These are phyloP conservation scores for Luzula sylvatica DNA, from an alignment of 176 grass and related monocot species.

Conservation along the genomic window DNA sequence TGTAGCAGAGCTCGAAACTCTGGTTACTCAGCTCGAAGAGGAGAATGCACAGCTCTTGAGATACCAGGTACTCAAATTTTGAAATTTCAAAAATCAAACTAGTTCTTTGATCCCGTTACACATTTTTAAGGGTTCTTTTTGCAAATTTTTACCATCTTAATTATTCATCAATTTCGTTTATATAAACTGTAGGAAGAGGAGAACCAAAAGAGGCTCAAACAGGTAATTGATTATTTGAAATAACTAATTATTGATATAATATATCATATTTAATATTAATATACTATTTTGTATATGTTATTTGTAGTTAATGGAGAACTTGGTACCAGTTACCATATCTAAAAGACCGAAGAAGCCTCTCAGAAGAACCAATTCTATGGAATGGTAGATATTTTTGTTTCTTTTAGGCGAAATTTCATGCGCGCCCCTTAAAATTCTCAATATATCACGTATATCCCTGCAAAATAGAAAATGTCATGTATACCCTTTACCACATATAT, in stretches of 20 bases:
- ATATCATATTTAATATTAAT: neutral
- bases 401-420: no score
- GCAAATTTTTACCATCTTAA: conserved; percentile 4
- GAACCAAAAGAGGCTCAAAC: conserved; percentile 50
- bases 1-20: conserved; percentile 74
- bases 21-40: conserved; percentile 69
- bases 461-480: no score
- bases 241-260: neutral
- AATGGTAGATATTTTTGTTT: conserved; percentile 46
- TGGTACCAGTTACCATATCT: conserved; percentile 38
- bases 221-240: conserved; percentile 31
- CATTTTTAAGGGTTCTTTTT: neutral
- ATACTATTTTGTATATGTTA: conserved; percentile 7
- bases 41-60: conserved; percentile 53
- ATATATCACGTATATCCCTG: no score
- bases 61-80: conserved; percentile 46
- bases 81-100: neutral
- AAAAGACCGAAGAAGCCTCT: conserved; percentile 38
- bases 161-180: neutral
- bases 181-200: conserved; percentile 50
- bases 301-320: conserved; percentile 64
- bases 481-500: no score
- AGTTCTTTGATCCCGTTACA: no score
- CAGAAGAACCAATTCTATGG: conserved; percentile 59
- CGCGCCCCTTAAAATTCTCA: no score